Base-by-base conservation (phyloP, 352 stramenopile species). In the Globisporangium uncinulatum region DNA sequence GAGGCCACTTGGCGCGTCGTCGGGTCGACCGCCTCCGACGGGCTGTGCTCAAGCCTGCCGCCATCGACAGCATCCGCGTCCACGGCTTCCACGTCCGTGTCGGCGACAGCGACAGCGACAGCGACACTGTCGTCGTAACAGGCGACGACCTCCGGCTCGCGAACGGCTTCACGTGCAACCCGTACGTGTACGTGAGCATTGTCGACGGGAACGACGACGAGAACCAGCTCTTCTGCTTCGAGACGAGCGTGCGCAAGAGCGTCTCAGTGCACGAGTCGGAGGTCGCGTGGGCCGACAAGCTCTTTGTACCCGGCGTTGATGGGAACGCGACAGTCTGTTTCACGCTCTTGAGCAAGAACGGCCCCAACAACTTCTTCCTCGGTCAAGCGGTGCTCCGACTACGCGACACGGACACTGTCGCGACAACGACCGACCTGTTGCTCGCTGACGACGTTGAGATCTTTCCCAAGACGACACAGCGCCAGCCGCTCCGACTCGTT, bases 141-240 rank as follows among this genome's bases (percentile, higher is more conserved):
- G 32, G 32, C 17, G 77, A 87, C 36, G 77, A 87, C 20, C 59
- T 86, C 6, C 66, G 80, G 1, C 67, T 90, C 13, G 67, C 74
- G 6, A 90, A 90, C 57, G 77, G 80, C 2, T 90, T 88, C 52
- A 73, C 74, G 9, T 90, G 80, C 54, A 90, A 88, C 51, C 80
- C 80, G 39, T 90, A 83, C 64, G 24, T 90, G 56, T 83, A 86
- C 51, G 72, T 90, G 51, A 82, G 73, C 13, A 66, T 88, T 39
- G 76, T 86, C n/a, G 72, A 83, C 57, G 80, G 79, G 29, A 64
- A 77, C 20, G 75, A 90, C 32, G 77, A 90, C 57, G 74, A 86
- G 39, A 63, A 60, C 8, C 80, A 88, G 48, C 65, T 81, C 14
- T 88, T 90, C 51, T 86, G 78, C 62, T 90, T 85, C 48, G 77